Percentiles rank a stretch among this genome's conserved stretches.
phyloP scores from a whole-genome alignment of 2,329 filamentous ascomycete genomes.

The Fusarium hainanense region DNA sequence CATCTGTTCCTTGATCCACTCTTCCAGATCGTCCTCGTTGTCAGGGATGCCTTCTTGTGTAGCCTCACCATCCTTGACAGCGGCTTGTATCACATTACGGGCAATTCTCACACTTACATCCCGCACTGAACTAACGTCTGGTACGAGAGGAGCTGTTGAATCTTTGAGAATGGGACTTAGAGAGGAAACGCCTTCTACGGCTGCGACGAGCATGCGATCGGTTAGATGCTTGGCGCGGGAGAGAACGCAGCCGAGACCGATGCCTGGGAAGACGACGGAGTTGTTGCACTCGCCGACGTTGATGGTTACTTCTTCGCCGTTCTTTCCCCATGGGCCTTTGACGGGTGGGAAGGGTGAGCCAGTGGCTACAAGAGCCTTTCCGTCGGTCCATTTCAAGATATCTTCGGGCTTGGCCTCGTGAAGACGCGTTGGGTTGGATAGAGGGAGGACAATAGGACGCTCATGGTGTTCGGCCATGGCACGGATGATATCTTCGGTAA shows the following conservation, averaged over 20 bases:
- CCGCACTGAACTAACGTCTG: slow-evolving; percentile 79
- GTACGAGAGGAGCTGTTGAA: slow-evolving; percentile 73
- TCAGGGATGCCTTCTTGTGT: slow-evolving; percentile 73
- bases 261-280: slow-evolving; percentile 85
- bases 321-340: slow-evolving; percentile 64
- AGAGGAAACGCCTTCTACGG: slow-evolving; percentile 76
- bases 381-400: slow-evolving; percentile 80
- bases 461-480: slow-evolving; percentile 81
- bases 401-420: slow-evolving; percentile 85
- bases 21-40: slow-evolving; percentile 66
- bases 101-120: slow-evolving; percentile 83
- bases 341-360: slow-evolving; percentile 86
- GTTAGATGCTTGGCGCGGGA: slow-evolving; percentile 74
- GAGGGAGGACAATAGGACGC: slow-evolving; percentile 80
- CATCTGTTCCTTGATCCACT: slow-evolving; percentile 84
- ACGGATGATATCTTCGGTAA: slow-evolving; percentile 77
- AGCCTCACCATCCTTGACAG: slow-evolving; percentile 75
- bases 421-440: slow-evolving; percentile 86
- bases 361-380: slow-evolving; percentile 82
- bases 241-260: slow-evolving; percentile 82
- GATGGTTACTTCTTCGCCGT: slow-evolving; percentile 58
- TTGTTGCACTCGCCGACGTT: slow-evolving; percentile 87
- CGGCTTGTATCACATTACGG: slow-evolving; percentile 76
- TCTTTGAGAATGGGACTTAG: slow-evolving; percentile 76
- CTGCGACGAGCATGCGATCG: slow-evolving; percentile 84